These are phyloP conservation scores for Colletotrichum abscissum DNA, from an alignment of 2,329 filamentous ascomycete genomes.

Conservation along the genomic window DNA sequence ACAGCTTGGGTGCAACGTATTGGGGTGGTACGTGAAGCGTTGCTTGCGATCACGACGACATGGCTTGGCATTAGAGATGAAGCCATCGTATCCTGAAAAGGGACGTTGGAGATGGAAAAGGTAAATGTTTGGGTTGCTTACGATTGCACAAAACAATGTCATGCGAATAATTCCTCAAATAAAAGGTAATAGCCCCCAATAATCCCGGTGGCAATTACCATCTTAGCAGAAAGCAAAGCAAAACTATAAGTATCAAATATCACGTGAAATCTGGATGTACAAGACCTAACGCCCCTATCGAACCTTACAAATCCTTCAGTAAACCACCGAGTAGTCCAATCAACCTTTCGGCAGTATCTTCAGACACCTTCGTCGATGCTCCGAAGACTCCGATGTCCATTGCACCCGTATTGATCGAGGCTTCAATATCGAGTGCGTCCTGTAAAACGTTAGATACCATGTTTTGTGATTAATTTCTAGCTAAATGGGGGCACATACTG, in stretches of 20 bases:
- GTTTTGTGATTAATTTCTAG: background rate
- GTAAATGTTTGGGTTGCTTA: background rate
- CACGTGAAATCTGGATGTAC: background rate
- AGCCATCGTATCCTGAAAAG: background rate
- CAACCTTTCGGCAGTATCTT: background rate
- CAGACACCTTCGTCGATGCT: constrained; percentile 19
- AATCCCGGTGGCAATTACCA: no score
- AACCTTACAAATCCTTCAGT: background rate
- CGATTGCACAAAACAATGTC: background rate
- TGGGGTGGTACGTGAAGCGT: background rate
- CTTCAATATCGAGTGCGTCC: constrained; percentile 55
- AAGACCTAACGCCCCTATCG: background rate
- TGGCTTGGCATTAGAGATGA: background rate
- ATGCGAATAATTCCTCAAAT: background rate
- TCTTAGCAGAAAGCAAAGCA: no score
- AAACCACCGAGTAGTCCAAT: background rate
- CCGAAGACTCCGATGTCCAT: constrained; percentile 57
- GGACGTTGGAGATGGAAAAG: background rate
- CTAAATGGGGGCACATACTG: constrained; percentile 40
- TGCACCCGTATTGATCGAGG: constrained; percentile 43
- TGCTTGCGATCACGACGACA: background rate
- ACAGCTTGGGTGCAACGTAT: background rate
- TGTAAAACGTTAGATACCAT: constrained; percentile 34
- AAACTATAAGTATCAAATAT: background rate
- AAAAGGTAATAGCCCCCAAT: no score